Conservation (phyloP, 495 filamentous ascomycete genomes). For the Aspergillus steynii region DNA sequence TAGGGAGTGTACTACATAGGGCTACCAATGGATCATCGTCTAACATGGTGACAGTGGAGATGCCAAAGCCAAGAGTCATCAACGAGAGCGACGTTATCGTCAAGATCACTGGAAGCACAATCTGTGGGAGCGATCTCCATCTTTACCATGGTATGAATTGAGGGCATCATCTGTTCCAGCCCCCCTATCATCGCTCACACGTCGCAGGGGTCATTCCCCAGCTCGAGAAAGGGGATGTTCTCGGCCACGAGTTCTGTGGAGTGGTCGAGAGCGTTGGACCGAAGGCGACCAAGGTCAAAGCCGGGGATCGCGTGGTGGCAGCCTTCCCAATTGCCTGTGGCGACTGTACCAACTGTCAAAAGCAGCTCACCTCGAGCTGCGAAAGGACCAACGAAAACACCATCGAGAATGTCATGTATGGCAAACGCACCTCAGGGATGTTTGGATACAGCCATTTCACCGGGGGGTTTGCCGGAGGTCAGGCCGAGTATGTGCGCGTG, state of each 20-base stretch:
- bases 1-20: too few species aligned
- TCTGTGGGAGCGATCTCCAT: constrained; percentile 87
- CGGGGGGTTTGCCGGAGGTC: constrained; percentile 86
- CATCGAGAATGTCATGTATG: constrained; percentile 71
- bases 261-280: constrained; percentile 72
- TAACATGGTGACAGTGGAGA: constrained; percentile 45
- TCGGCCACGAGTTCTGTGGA: constrained; percentile 90
- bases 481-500: constrained; percentile 85
- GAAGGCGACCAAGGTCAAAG: constrained; percentile 55
- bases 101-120: constrained; percentile 79
- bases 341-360: constrained; percentile 73
- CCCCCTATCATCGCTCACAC: background rate
- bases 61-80: constrained; percentile 67
- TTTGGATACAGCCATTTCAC: constrained; percentile 67
- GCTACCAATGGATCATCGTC: background rate
- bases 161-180: background rate
- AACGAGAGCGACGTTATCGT: constrained; percentile 79
- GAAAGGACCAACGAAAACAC: constrained; percentile 75
- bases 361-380: constrained; percentile 75
- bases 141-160: constrained; percentile 61
- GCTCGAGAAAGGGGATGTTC: constrained; percentile 79
- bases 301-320: constrained; percentile 78
- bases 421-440: constrained; percentile 57
- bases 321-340: constrained; percentile 80
- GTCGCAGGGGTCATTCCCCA: constrained; percentile 61